Percentiles rank a stretch among this genome's conserved stretches.
Evolutionary conservation across 331 rosid species (phyloP).

Genomic region (Dryas integrifolia): DNA sequence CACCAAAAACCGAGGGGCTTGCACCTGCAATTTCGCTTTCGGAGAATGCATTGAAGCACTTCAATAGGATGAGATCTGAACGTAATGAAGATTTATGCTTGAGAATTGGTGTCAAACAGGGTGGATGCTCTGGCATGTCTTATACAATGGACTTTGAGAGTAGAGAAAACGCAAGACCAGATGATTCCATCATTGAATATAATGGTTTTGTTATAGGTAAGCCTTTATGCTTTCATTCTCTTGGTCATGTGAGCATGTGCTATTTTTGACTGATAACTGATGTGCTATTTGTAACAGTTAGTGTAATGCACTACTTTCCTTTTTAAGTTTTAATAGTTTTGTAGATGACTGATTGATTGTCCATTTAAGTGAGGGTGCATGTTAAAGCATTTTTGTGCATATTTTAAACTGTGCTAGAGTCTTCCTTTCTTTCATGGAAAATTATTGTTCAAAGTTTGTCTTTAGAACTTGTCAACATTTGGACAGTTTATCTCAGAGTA

Average conservation of each 20-base stretch:
- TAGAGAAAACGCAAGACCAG: slow-evolving; percentile 64
- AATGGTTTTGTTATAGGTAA: slow-evolving; percentile 78
- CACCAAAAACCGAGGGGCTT: slow-evolving; percentile 61
- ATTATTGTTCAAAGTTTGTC: background rate
- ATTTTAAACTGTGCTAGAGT: background rate
- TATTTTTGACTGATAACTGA: background rate
- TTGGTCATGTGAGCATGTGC: slow-evolving; percentile 1
- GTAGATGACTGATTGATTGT: slow-evolving; percentile 3
- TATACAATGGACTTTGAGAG: slow-evolving; percentile 91
- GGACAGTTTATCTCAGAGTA: background rate
- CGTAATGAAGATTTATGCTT: slow-evolving; percentile 68
- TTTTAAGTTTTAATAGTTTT: background rate
- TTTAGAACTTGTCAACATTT: background rate
- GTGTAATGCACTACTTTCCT: background rate
- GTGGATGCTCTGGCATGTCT: slow-evolving; percentile 99
- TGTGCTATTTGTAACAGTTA: background rate
- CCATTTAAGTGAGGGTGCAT: background rate
- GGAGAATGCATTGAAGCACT: slow-evolving; percentile 77
- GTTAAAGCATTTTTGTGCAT: background rate
- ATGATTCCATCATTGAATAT: slow-evolving; percentile 83
- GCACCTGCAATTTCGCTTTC: slow-evolving; percentile 74
- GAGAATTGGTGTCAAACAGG: slow-evolving; percentile 96
- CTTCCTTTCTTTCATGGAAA: background rate
- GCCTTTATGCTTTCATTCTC: slow-evolving; percentile 25
- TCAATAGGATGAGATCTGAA: slow-evolving; percentile 82